Conservation (phyloP, 2,329 filamentous ascomycete species). For the Apiospora saccharicola region DNA sequence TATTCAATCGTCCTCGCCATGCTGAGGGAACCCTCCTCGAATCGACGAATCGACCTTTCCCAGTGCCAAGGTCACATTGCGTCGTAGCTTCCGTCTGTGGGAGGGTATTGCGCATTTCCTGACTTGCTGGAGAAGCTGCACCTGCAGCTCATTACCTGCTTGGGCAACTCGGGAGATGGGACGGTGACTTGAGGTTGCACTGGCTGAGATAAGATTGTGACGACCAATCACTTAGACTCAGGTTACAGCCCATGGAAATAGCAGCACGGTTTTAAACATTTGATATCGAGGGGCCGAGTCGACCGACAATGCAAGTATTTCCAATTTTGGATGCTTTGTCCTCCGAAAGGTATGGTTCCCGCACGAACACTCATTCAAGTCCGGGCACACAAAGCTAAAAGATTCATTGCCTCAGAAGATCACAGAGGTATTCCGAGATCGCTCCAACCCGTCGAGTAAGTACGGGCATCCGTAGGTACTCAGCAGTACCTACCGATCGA, state of each 20-base stretch:
- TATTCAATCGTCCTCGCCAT: background rate
- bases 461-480: background rate
- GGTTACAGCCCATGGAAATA: background rate
- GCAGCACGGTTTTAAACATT: background rate
- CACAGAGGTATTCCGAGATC: background rate
- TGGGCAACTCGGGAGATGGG: background rate
- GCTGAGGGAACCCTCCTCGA: background rate
- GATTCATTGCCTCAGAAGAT: background rate
- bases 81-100: constrained; percentile 1
- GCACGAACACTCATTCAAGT: background rate
- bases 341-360: background rate
- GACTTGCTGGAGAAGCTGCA: background rate
- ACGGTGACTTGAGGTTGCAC: background rate
- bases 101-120: background rate
- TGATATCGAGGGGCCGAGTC: no score
- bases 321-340: background rate
- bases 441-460: background rate
- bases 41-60: background rate
- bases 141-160: background rate
- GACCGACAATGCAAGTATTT: background rate
- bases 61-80: background rate
- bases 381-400: background rate
- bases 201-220: background rate
- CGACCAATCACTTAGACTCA: background rate
- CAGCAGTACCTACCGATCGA: background rate